Conservation (phyloP, 805 yeast species). For the Kazachstania taianensis region DNA sequence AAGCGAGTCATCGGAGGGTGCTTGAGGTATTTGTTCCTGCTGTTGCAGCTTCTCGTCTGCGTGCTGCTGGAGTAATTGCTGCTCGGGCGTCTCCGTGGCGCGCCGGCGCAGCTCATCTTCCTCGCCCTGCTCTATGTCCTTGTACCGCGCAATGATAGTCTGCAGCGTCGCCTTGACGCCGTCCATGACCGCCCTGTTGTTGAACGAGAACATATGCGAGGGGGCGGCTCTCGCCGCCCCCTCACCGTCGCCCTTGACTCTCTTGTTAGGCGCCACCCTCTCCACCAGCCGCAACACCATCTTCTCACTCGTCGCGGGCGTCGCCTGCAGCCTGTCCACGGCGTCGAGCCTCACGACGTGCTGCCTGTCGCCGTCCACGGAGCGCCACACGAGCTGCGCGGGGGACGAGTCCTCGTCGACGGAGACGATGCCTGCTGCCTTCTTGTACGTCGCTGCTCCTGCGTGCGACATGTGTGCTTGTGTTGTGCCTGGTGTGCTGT, state of each 20-base stretch:
- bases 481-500: too few relatives aligned
- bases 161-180: slow-evolving; percentile 57
- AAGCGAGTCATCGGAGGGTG: slow-evolving; percentile 36
- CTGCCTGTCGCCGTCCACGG: slow-evolving; percentile 40
- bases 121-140: slow-evolving; percentile 38
- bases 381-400: slow-evolving; percentile 45
- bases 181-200: slow-evolving; percentile 67
- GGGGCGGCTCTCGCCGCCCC: slow-evolving; percentile 17
- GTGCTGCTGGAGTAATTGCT: slow-evolving; percentile 1
- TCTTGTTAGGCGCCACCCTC: slow-evolving; percentile 28
- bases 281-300: slow-evolving; percentile 55
- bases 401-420: slow-evolving; percentile 49
- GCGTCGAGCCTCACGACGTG: slow-evolving; percentile 34
- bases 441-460: slow-evolving; percentile 47
- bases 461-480: slow-evolving; percentile 33
- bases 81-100: slow-evolving; percentile 12
- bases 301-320: slow-evolving; percentile 55
- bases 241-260: slow-evolving; percentile 24
- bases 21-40: slow-evolving; percentile 29
- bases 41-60: slow-evolving; percentile 20
- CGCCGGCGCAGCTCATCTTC: too few relatives aligned
- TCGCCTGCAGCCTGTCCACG: slow-evolving; percentile 50
- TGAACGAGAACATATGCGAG: slow-evolving; percentile 48
- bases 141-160: slow-evolving; percentile 56
- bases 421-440: slow-evolving; percentile 46